phyloP scores from a whole-genome alignment of 176 grass and related monocot genomes.

The Carex parvula region DNA sequence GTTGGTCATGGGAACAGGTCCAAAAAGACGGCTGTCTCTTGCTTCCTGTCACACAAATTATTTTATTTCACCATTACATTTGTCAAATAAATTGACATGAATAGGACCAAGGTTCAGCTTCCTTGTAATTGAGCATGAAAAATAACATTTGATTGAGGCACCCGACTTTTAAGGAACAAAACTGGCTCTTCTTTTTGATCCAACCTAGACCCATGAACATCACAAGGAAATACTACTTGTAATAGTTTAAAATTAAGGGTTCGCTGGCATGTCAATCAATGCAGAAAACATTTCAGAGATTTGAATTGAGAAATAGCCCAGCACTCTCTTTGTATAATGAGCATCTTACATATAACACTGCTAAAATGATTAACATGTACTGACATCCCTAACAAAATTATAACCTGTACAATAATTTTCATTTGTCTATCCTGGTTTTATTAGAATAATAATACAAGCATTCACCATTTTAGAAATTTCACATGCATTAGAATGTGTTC shows the following conservation, averaged over 20 bases:
- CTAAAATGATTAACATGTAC: background rate
- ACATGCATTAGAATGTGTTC: background rate
- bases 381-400: background rate
- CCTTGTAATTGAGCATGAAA: background rate
- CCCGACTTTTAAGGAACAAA: background rate
- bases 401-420: background rate
- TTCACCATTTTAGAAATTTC: background rate
- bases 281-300: background rate
- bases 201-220: background rate
- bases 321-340: background rate
- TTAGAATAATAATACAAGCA: background rate
- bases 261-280: background rate
- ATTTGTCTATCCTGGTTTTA: background rate
- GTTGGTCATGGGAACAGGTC: slow-evolving; percentile 78
- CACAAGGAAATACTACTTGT: background rate
- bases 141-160: background rate
- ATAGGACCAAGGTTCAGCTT: background rate
- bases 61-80: slow-evolving; percentile 3
- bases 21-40: slow-evolving; percentile 89
- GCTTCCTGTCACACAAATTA: slow-evolving; percentile 59
- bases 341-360: background rate
- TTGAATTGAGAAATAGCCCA: background rate
- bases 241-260: background rate
- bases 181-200: background rate
- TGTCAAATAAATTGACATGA: background rate